Base-by-base conservation (phyloP, 805 yeast species). In the Ascoidea tarda region DNA sequence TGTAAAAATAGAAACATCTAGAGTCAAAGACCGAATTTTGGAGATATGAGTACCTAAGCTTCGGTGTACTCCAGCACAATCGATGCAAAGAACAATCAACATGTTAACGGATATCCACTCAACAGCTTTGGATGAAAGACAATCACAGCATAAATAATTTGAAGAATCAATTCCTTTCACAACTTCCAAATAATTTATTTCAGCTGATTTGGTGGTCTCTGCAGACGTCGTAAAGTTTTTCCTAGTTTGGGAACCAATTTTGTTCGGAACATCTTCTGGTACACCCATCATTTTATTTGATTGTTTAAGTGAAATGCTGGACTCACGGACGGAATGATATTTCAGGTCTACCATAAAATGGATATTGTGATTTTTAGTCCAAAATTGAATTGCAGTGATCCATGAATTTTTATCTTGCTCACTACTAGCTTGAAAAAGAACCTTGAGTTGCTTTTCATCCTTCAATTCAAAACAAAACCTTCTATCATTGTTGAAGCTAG, bases 91-190 rank as follows among this genome's bases (percentile, higher is more conserved):
- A 3, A 83, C 78, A 33, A 81, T 79, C 52, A 88, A 66, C 47
- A 83, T 66, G 60, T 85, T 89, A 54, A 87, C 71, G 0, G 96
- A 86, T 4, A 91, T 76, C 96, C 96, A 90, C 58, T 89, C 96
- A 14, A 86, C 95, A 12, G 76, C 68, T 14, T 74, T 78, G 0
- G 66, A 60, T 1, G 79, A 62, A 0, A 83, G 82, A 69, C 98
- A 90, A 61, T 90, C 98, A 12, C 87, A 86, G 66, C 98, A 90
- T 1, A 58, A 55, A 4, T 65, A 59, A 60, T 90, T 90, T 38
- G 81, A 75, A n/a, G 74, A 65, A 46, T 79, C 75, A 4, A 66
- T 66, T 0, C 58, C 54, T 49, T 56, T 55, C 5, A 69, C 69
- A 38, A 63, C 50, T 5, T 55, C 49, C 57, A 16, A 60, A 49